These are phyloP conservation scores for Phytophthora litchii DNA, from an alignment of 352 stramenopile genomes.

Conservation along the genomic window DNA sequence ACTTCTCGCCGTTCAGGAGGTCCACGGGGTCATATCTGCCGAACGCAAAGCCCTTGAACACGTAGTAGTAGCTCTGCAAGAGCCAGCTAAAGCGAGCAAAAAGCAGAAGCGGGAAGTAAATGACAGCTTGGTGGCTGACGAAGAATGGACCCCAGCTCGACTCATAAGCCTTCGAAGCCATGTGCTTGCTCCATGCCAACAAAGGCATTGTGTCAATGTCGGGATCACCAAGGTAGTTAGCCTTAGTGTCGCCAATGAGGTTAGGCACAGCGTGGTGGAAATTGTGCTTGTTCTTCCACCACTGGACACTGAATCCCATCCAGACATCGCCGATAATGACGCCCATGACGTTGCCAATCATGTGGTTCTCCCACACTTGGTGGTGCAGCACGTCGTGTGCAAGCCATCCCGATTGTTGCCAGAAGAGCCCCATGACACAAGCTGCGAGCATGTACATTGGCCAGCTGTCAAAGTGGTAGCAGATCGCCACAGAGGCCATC, in stretches of 20 bases:
- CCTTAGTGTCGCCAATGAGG: constrained; percentile 90
- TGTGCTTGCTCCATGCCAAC: constrained; percentile 96
- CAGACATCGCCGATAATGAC: constrained; percentile 96
- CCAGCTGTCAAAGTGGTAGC: constrained; percentile 79
- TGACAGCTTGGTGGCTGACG: constrained; percentile 92
- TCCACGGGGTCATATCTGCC: constrained; percentile 85
- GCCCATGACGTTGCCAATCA: constrained; percentile 92
- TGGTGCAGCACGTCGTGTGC: constrained; percentile 98
- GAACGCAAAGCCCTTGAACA: constrained; percentile 89
- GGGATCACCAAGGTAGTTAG: constrained; percentile 91
- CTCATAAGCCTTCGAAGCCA: constrained; percentile 89
- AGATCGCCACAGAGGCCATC: constrained; percentile 84
- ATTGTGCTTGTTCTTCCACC: constrained; percentile 99
- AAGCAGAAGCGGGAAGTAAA: constrained; percentile 98
- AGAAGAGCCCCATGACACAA: constrained; percentile 96
- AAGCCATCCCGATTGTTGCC: constrained; percentile 98
- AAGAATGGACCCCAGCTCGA: constrained; percentile 89
- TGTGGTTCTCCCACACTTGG: constrained; percentile 96
- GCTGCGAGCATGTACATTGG: constrained; percentile 92
- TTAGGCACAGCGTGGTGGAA: constrained; percentile 98
- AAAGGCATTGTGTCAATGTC: constrained; percentile 99
- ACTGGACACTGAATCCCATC: constrained; percentile 97
- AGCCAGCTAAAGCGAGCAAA: constrained; percentile 97
- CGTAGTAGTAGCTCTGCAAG: constrained; percentile 96
- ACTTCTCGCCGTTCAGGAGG: constrained; percentile 83